Base-by-base conservation (phyloP, 805 yeast species). In the Millerago galiae region DNA sequence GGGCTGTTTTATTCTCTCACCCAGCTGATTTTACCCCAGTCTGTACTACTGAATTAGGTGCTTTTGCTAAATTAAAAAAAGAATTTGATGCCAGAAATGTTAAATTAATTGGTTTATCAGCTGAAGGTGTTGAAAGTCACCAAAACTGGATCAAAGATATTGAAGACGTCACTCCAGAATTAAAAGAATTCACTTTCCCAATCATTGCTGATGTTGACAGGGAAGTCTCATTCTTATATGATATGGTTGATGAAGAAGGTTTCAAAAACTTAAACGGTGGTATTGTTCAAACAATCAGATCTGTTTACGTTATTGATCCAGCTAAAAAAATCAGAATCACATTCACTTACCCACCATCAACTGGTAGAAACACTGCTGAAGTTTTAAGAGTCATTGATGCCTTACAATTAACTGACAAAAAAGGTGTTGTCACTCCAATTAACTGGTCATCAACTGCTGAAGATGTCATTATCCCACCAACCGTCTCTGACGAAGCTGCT, bases 21-120 rank as follows among this genome's bases (percentile, higher is more conserved):
- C 97, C 97, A 49, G 96, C 89, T 43, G 97, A 89, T 66, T 90
- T 87, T 74, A 89, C 97, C 15, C 97, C 97, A 37, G 96, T 89
- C 43, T 89, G 97, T 68, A 90, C 96, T 59, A 89, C 96, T 44
- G 97, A 89, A 71, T 75, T 89, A 60, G 96, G 96, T 54, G 96
- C 95, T 16, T 90, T 89, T 58, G 89, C 96, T 50, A 76, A 80
- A 56, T 77, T 88, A 67, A 85, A 87, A 71, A 87, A 89, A 42
- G 96, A 89, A 65, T 89, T 89, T 58, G 79, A 81, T 60, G 72
- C 82, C 67, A 80, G 96, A 73, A 78, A 79, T 60, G 85, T 83
- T 62, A 88, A 89, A 72, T 75, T 89, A 66, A 83, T 89, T 65
- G 97, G 96, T 49, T 72, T 89, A 54, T 84, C 95, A 42, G 91